Percentiles rank a stretch among this genome's conserved stretches.
These are phyloP conservation scores for Asterella californica DNA, from an alignment of 225 moss, liverwort and hornwort species.

Conservation along the genomic window DNA sequence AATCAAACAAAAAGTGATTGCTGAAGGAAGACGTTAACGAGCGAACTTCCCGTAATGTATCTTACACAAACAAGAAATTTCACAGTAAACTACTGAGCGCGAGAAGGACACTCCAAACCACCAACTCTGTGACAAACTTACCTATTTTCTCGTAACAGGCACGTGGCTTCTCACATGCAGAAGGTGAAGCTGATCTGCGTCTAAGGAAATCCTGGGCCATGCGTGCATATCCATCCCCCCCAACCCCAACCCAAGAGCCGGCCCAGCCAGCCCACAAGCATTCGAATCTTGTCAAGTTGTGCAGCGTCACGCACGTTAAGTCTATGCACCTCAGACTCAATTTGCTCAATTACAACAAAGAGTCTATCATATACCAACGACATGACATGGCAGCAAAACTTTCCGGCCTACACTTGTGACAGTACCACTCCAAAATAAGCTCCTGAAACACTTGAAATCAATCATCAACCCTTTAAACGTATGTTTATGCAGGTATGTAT, in stretches of 20 bases:
- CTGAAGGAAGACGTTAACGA: background rate
- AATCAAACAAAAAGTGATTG: background rate
- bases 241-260: conserved; percentile 38
- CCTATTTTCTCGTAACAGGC: conserved; percentile 32
- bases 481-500: background rate
- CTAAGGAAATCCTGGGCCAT: conserved; percentile 47
- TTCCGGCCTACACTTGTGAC: conserved; percentile 1
- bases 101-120: conserved; percentile 4
- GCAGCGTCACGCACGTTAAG: conserved; percentile 27
- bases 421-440: background rate
- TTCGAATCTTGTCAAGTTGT: conserved; percentile 47
- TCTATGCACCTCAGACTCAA: conserved; percentile 17
- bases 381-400: conserved; percentile 1
- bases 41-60: background rate
- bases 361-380: conserved; percentile 2
- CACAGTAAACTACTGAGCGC: background rate
- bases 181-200: conserved; percentile 42
- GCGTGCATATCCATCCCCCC: conserved; percentile 45
- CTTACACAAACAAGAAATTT: background rate
- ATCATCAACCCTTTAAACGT: background rate
- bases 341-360: conserved; percentile 5
- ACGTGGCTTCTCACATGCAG: conserved; percentile 40
- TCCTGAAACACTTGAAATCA: background rate
- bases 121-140: conserved; percentile 33
- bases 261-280: conserved; percentile 54